These are phyloP conservation scores for Parasarocladium wereldwijsianum DNA, from an alignment of 2,329 filamentous ascomycete species.

Conservation along the genomic window DNA sequence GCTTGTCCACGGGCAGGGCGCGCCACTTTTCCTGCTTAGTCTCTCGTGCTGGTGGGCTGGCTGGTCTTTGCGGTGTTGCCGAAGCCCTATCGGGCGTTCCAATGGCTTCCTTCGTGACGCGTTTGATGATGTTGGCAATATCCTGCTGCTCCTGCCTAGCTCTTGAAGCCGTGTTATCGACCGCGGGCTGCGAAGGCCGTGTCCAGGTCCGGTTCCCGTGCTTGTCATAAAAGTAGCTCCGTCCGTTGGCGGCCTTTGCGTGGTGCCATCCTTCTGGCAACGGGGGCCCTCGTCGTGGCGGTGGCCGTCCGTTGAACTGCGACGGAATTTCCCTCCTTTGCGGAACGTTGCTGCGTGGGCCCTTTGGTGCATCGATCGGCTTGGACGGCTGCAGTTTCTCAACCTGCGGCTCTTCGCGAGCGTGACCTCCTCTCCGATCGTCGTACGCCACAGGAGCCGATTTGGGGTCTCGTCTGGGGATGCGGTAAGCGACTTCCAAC, in stretches of 20 bases:
- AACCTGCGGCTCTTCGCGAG: constrained; percentile 23
- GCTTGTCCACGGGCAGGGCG: constrained; percentile 60
- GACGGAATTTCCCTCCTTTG: constrained; percentile 39
- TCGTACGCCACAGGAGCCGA: constrained; percentile 42
- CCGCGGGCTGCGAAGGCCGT: constrained; percentile 54
- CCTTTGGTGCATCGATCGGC: constrained; percentile 39
- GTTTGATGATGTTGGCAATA: constrained; percentile 74
- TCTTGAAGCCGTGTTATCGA: constrained; percentile 45
- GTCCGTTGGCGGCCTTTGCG: constrained; percentile 54
- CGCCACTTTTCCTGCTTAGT: constrained; percentile 59
- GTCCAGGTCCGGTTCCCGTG: constrained; percentile 70
- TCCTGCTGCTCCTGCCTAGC: constrained; percentile 50
- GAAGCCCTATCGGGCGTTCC: constrained; percentile 36
- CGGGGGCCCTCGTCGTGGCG: constrained; percentile 41
- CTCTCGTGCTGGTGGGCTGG: constrained; percentile 37
- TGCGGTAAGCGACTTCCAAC: constrained; percentile 80
- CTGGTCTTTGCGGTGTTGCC: constrained; percentile 49
- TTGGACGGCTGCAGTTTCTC: constrained; percentile 27
- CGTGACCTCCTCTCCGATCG: constrained; percentile 38
- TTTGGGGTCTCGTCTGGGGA: constrained; percentile 71
- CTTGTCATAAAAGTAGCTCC: constrained; percentile 74
- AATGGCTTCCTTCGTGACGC: constrained; percentile 56
- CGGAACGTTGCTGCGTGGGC: constrained; percentile 43
- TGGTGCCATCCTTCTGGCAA: constrained; percentile 80
- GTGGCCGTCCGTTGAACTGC: constrained; percentile 25